Percentiles rank a stretch among this genome's conserved stretches.
Conservation (phyloP, 2,329 filamentous ascomycete genomes). For the Colletotrichum falcatum region DNA sequence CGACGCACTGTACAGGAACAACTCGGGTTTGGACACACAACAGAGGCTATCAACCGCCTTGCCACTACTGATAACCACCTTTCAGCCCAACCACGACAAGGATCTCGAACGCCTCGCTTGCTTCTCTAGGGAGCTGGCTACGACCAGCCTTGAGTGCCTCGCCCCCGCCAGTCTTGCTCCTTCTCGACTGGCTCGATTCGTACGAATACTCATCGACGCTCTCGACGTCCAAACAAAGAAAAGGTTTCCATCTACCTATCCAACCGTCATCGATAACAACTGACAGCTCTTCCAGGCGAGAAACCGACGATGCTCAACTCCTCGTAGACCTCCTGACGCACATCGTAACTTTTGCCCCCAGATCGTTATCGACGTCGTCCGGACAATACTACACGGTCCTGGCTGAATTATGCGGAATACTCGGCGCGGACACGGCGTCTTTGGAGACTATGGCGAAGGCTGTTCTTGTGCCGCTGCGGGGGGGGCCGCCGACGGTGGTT, state of each 20-base stretch:
- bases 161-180: constrained; percentile 47
- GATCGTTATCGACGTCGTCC: constrained; percentile 46
- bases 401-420: constrained; percentile 49
- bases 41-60: constrained; percentile 57
- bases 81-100: constrained; percentile 56
- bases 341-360: constrained; percentile 47
- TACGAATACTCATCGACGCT: constrained; percentile 51
- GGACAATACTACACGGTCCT: constrained; percentile 56
- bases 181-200: constrained; percentile 52
- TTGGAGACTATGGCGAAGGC: constrained; percentile 40
- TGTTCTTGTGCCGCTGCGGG: constrained; percentile 43
- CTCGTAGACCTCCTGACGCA: constrained; percentile 53
- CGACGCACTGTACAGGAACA: constrained; percentile 66
- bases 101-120: constrained; percentile 62
- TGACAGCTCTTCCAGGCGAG: constrained; percentile 35
- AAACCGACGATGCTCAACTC: constrained; percentile 44
- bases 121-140: constrained; percentile 59
- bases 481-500: constrained; percentile 32
- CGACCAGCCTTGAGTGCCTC: constrained; percentile 52
- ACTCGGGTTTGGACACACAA: constrained; percentile 49
- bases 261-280: not conserved
- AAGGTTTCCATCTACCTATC: not conserved
- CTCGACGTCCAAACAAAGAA: constrained; percentile 44
- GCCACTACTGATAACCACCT: constrained; percentile 63
- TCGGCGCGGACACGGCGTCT: constrained; percentile 25